These are phyloP conservation scores for Sporothrix humicola DNA, from an alignment of 2,329 filamentous ascomycete species.

Conservation along the genomic window DNA sequence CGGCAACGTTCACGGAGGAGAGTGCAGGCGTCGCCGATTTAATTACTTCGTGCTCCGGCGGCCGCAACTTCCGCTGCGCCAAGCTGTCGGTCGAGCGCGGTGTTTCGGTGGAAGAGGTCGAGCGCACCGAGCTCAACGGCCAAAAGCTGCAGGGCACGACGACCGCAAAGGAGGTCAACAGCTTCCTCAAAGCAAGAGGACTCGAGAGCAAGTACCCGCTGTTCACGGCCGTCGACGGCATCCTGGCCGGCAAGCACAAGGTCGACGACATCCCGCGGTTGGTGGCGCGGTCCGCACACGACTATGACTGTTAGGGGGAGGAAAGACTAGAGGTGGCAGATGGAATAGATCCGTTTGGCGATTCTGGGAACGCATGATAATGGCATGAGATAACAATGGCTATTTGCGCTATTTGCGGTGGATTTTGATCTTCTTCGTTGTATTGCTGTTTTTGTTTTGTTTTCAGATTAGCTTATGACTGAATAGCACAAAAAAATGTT, in stretches of 20 bases:
- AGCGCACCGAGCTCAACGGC: conserved; percentile 87
- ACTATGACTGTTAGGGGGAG: conserved; percentile 15
- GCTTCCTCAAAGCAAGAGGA: conserved; percentile 79
- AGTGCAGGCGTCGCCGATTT: conserved; percentile 94
- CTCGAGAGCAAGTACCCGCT: conserved; percentile 85
- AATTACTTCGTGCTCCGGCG: conserved; percentile 90
- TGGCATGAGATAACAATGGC: too few relatives aligned
- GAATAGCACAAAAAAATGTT: too few relatives aligned
- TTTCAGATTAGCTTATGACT: too few relatives aligned
- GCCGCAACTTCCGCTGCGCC: conserved; percentile 92
- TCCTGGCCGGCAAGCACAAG: conserved; percentile 75
- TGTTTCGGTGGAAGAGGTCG: conserved; percentile 82
- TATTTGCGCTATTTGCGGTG: too few relatives aligned
- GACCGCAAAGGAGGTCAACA: conserved; percentile 89
- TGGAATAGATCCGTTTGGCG: too few relatives aligned
- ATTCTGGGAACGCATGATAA: too few relatives aligned
- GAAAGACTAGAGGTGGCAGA: too few relatives aligned
- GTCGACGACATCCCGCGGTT: conserved; percentile 81
- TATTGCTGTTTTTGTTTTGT: too few relatives aligned
- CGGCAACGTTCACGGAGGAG: conserved; percentile 93
- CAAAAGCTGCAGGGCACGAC: conserved; percentile 96
- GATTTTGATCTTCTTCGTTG: too few relatives aligned
- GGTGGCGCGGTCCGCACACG: conserved; percentile 47
- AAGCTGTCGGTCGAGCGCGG: conserved; percentile 83
- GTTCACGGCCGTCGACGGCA: conserved; percentile 86